Conservation (phyloP, 2,329 filamentous ascomycete species). For the Teratosphaeria pseudoeucalypti region DNA sequence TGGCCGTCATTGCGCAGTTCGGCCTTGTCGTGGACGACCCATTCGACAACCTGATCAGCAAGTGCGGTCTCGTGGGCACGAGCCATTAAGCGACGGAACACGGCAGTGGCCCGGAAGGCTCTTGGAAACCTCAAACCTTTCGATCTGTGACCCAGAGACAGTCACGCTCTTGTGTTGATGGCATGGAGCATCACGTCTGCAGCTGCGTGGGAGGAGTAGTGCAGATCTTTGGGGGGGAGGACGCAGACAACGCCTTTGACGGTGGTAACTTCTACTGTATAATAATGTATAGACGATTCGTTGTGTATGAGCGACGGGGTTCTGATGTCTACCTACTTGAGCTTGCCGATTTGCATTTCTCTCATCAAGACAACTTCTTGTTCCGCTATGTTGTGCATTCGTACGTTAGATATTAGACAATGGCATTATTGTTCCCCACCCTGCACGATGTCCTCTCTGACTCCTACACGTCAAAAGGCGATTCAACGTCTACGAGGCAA, state of each 20-base stretch:
- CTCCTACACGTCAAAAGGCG: too few relatives aligned
- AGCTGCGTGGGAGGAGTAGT: too few relatives aligned
- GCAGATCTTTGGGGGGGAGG: too few relatives aligned
- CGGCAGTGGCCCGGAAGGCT: not conserved
- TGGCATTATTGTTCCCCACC: too few relatives aligned
- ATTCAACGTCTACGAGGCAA: too few relatives aligned
- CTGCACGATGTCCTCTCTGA: too few relatives aligned
- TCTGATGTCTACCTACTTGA: not conserved
- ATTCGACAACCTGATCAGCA: not conserved
- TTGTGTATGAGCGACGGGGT: not conserved
- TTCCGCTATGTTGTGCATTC: too few relatives aligned
- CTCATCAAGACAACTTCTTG: too few relatives aligned
- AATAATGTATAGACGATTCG: not conserved
- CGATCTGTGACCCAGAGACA: not conserved
- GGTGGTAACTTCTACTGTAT: not conserved
- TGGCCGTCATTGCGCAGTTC: not conserved
- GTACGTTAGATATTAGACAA: too few relatives aligned
- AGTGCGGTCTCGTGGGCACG: not conserved
- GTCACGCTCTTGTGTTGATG: not conserved
- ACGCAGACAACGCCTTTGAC: too few relatives aligned
- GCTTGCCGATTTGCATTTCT: not conserved
- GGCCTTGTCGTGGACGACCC: not conserved
- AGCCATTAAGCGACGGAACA: not conserved
- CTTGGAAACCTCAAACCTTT: not conserved
- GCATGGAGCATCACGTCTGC: too few relatives aligned